Evolutionary conservation across 2,329 filamentous ascomycete genomes (phyloP), one percentile per base, ranked within the genome.

Genomic region (Aspergillus sp.): DNA sequence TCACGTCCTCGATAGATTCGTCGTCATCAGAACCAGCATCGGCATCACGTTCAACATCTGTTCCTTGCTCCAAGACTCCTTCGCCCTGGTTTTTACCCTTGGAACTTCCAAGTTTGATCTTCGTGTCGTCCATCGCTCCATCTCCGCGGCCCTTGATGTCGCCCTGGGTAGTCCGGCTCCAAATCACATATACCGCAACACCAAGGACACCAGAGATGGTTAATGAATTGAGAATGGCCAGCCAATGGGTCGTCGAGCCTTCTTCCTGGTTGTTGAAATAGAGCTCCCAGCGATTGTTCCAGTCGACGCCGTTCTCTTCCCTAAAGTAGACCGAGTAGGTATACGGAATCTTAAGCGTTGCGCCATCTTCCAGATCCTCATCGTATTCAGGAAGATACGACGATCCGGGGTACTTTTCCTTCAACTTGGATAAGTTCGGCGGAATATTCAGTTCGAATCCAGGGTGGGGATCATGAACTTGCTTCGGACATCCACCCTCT

Each of bases 241-340:
- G 76, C 87, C 88, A 94, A 64, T 95, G 89, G 20, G 91, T 88
- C 62, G 82, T 83, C 22, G 81, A 84, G 41, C 86, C 86, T 56
- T 91, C 87, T 49, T 88, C 85, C 62, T 93, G 87, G 65, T 91
- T 90, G 50, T 86, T 86, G 70, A 95, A 94, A 67, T 94, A 95
- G 47, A 91, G 73, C 60, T 94, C 87, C 89, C 90, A 95, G 47
- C 89, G 81, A 57, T 84, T 88, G 48, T 77, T 75, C 90, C 90
- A 95, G 54, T 93, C 88, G 44, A 94, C 74, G 17, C 78, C 81
- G 38, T 84, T 80, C 52, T 94, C 88, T 64, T 94, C 86, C 45
- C 88, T 83, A 72, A 90, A 95, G 68, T 93, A 94, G 12, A 95
- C 85, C 3, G 88, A 91, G 69, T 95, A 95, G 0, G 88, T 87